Percentiles rank a stretch among this genome's conserved stretches.
These are phyloP conservation scores for Lodderomyces orthopsilosis DNA, from an alignment of 1,139 yeast genomes.

Conservation along the genomic window DNA sequence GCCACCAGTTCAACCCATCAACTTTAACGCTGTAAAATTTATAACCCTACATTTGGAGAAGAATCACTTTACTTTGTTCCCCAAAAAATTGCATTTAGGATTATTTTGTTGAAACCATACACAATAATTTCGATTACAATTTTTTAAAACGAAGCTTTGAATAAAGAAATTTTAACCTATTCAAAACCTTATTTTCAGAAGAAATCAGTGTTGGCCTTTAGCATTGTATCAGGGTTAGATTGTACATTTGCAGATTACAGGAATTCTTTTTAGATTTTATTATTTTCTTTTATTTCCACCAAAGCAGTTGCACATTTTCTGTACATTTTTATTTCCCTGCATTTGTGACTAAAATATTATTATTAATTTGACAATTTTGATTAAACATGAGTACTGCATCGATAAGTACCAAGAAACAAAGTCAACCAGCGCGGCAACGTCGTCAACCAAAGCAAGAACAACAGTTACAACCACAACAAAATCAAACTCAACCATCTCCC, in stretches of 20 bases:
- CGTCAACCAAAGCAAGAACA: neutral
- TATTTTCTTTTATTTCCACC: neutral
- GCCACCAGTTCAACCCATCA: neutral
- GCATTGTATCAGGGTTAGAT: no score
- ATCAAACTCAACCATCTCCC: neutral
- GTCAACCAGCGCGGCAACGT: neutral
- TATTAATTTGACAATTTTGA: neutral
- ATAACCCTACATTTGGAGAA: neutral
- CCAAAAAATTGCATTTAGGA: no score
- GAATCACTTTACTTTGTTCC: neutral
- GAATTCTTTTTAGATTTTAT: neutral
- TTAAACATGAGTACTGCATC: conserved; percentile 1
- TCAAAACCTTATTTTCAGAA: neutral
- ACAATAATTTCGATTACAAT: neutral
- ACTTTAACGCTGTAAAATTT: neutral
- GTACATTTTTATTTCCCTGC: neutral
- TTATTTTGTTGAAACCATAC: no score
- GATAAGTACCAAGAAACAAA: neutral
- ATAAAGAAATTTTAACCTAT: neutral
- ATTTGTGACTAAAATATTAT: neutral
- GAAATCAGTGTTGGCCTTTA: no score
- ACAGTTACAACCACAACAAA: conserved; percentile 2
- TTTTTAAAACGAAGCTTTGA: neutral
- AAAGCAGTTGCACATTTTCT: conserved; percentile 5
- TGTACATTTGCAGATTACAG: no score